Evolutionary conservation across 2,329 filamentous ascomycete species (phyloP).

Genomic region (Talaromyces albobiverticillius): DNA sequence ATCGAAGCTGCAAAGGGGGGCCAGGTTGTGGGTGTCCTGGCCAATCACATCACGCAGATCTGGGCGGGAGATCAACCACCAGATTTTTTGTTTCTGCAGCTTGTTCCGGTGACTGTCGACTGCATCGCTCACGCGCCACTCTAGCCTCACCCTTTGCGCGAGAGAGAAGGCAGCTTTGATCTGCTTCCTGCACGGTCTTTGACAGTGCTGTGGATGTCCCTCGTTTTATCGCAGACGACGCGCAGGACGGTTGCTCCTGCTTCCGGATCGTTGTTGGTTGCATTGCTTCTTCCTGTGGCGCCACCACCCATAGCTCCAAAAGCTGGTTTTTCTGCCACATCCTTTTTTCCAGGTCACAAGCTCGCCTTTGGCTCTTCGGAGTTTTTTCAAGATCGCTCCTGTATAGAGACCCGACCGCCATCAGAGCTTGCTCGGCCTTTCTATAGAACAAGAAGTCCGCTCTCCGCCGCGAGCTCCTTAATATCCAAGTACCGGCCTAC

Average conservation of each 20-base stretch:
- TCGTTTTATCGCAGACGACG: constrained; percentile 23
- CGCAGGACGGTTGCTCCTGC: constrained; percentile 28
- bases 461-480: not conserved
- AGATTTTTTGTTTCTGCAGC: constrained; percentile 3
- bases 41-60: constrained; percentile 21
- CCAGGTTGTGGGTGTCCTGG: no score
- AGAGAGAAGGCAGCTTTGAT: no score
- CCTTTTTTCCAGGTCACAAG: constrained; percentile 12
- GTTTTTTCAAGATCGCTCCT: not conserved
- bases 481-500: not conserved
- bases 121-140: constrained; percentile 17
- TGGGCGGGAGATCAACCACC: constrained; percentile 9
- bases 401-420: not conserved
- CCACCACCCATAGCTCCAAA: not conserved
- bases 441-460: not conserved
- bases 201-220: constrained; percentile 33
- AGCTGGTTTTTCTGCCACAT: not conserved
- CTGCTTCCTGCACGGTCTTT: not conserved
- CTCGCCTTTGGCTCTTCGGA: not conserved
- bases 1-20: no score
- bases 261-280: not conserved
- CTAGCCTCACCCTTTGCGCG: constrained; percentile 13
- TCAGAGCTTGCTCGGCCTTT: not conserved
- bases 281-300: no score
- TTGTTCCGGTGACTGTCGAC: constrained; percentile 9